A percentile compares a stretch with the other conserved stretches of the same genome.
phyloP scores from a whole-genome alignment of 2,329 filamentous ascomycete species.

The Penicillium olsonii region DNA sequence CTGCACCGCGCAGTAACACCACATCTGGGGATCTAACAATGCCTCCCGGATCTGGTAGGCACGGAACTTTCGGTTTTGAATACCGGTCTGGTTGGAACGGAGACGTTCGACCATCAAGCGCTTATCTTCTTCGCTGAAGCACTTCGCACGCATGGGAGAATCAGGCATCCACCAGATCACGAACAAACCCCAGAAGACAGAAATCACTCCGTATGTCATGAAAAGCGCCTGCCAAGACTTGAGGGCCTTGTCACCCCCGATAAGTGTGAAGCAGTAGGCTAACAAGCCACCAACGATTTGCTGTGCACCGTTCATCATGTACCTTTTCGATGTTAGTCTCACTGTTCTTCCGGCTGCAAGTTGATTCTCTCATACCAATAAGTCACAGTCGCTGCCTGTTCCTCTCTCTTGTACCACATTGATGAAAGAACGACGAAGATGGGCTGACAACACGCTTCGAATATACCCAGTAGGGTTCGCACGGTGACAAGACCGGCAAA shows the following conservation, averaged over 20 bases:
- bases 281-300: conserved; percentile 72
- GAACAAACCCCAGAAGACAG: conserved; percentile 65
- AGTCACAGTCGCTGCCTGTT: conserved; percentile 34
- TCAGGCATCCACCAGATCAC: conserved; percentile 67
- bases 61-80: conserved; percentile 60
- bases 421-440: conserved; percentile 32
- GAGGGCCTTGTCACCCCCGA: conserved; percentile 53
- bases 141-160: conserved; percentile 70
- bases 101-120: conserved; percentile 63
- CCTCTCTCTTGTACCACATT: conserved; percentile 35
- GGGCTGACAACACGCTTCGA: conserved; percentile 46
- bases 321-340: conserved; percentile 37
- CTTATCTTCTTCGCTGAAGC: conserved; percentile 67
- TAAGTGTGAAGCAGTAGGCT: conserved; percentile 57
- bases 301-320: conserved; percentile 75
- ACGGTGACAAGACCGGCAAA: conserved; percentile 53
- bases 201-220: conserved; percentile 64
- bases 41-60: conserved; percentile 58
- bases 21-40: conserved; percentile 66
- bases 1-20: conserved; percentile 65
- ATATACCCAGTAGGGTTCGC: conserved; percentile 54
- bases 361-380: conserved; percentile 24
- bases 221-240: conserved; percentile 71
- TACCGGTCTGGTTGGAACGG: conserved; percentile 61
- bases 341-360: accelerated